phyloP scores from a whole-genome alignment of 2,329 filamentous ascomycete species.

The Xylariomycetidae sp. region DNA sequence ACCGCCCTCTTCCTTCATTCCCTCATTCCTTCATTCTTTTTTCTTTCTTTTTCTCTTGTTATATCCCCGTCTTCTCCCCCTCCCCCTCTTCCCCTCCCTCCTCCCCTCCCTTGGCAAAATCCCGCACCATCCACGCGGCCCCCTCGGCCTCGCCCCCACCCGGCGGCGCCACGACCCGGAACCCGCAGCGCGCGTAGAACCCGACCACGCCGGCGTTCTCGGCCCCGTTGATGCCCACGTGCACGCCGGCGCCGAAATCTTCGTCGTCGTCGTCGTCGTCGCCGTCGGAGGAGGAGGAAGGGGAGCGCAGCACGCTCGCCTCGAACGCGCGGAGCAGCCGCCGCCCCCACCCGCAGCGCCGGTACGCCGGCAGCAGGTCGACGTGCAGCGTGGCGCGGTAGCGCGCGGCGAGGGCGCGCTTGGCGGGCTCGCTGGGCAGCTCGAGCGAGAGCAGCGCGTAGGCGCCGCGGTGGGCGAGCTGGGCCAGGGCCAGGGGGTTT shows the following conservation, averaged over 20 bases:
- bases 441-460: conserved; percentile 34
- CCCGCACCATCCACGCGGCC: conserved; percentile 37
- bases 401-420: conserved; percentile 26
- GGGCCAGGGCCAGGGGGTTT: conserved; percentile 32
- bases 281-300: too few species aligned
- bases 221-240: conserved; percentile 37
- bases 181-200: conserved; percentile 43
- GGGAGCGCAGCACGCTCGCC: conserved; percentile 26
- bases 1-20: too few species aligned
- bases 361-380: conserved; percentile 36
- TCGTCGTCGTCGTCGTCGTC: too few species aligned
- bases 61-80: background rate
- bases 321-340: conserved; percentile 33
- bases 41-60: background rate
- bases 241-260: conserved; percentile 32
- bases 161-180: conserved; percentile 32
- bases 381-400: conserved; percentile 44
- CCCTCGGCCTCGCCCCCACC: conserved; percentile 25
- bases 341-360: conserved; percentile 40
- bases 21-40: background rate
- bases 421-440: too few species aligned
- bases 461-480: conserved; percentile 34
- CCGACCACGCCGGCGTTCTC: conserved; percentile 42
- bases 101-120: conserved; percentile 4
- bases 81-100: background rate